Base-by-base conservation (phyloP, 2,329 filamentous ascomycete species). In the Aspergillus versicolor region DNA sequence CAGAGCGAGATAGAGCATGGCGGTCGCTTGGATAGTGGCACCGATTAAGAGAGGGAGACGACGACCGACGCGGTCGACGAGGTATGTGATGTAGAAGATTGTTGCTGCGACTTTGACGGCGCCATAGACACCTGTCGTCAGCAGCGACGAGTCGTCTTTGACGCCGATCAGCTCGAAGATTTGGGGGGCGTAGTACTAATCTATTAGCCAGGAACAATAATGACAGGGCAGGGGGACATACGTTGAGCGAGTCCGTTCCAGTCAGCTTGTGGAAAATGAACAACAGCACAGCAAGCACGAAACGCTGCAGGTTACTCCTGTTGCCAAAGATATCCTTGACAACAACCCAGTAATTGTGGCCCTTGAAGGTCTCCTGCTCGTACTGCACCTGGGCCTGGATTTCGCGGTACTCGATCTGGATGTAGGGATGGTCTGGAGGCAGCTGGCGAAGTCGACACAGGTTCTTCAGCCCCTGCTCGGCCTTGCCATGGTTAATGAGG, bases 361-460 rank as follows among this genome's bases (percentile, higher is more conserved):
- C 66, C 30, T 51, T 60, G 30, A 61, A 61, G 8, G 52, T 61
- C 42, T 69, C 66, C 38, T 70, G 67, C 45, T 70, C 73, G 17
- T 63, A 60, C 15, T 69, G 66, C 1, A 73, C 72, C 57, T 75
- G 73, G 1, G 73, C 72, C 38, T 69, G 65, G 12, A 74, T 68
- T 59, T 76, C 74, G 58, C 66, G 67, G 53, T 70, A 75, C 59
- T 79, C 77, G 21, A 71, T 63, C 8, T 70, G 64, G 4, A 78
- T 62, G 45, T 76, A 77, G 0, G 70, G 69, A 56, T 78, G 7
- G 71, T 54, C 52, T 1, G 37, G 22, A 4, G 43, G 32, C 34
- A 54, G 22, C 44, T 54, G 19, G n/a, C 52, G 43, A 9, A 54
- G 42, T 15, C 12, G 21, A n/a, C 52, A 54, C 11, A 54, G 21